Conservation (phyloP, 2,329 filamentous ascomycete genomes). For the Aspergillus arachidicola region DNA sequence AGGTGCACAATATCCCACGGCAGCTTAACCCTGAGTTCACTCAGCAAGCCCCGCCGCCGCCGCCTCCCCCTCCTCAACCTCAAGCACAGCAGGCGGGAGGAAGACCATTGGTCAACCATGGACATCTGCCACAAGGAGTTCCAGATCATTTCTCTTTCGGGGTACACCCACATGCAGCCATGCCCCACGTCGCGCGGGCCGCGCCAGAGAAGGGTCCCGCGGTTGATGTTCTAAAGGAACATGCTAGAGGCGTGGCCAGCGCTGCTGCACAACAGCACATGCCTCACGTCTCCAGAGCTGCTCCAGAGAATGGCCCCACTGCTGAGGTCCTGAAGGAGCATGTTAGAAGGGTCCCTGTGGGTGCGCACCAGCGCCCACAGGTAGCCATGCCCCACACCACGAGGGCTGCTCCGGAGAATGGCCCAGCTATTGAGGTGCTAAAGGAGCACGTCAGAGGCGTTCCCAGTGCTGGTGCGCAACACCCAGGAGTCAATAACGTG, state of each 20-base stretch:
- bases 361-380: not conserved
- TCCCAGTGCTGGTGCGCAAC: not conserved
- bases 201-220: slow-evolving; percentile 3
- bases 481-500: not conserved
- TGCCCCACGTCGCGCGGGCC: slow-evolving; percentile 5
- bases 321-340: not conserved
- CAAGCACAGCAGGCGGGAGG: slow-evolving; percentile 8
- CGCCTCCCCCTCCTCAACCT: slow-evolving; percentile 8
- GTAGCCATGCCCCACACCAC: slow-evolving; percentile 6
- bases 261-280: not conserved
- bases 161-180: not conserved
- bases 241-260: not conserved
- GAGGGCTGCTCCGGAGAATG: not conserved
- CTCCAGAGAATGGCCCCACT: not conserved
- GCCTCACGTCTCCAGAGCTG: not conserved
- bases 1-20: slow-evolving; percentile 1
- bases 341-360: not conserved
- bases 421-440: slow-evolving; percentile 5
- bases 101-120: slow-evolving; percentile 10
- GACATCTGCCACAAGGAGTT: slow-evolving; percentile 8
- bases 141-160: not conserved
- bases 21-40: slow-evolving; percentile 13
- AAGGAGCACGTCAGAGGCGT: slow-evolving; percentile 4
- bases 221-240: slow-evolving; percentile 6
- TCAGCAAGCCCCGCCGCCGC: slow-evolving; percentile 12